Conservation (phyloP, 495 filamentous ascomycete species). For the Hypoxylon lienhwacheense region DNA sequence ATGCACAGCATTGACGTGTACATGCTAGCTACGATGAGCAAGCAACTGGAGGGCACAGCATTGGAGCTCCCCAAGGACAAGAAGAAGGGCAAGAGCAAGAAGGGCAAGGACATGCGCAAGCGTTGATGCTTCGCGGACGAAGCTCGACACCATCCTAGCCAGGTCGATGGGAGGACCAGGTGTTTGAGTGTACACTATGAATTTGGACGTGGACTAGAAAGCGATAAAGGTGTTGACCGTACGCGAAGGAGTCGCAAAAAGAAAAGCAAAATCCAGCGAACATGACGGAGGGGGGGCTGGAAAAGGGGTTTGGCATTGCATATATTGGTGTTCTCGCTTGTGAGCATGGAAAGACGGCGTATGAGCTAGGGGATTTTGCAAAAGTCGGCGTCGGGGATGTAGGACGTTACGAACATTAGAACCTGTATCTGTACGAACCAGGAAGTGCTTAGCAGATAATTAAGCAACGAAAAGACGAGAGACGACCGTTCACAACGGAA, state of each 20-base stretch:
- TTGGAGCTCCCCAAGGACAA: slow-evolving; percentile 79
- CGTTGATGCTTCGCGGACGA: no score
- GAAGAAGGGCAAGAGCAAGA: slow-evolving; percentile 72
- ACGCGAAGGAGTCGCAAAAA: slow-evolving; percentile 2
- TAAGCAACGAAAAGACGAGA: slow-evolving; percentile 22
- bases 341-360: slow-evolving; percentile 8
- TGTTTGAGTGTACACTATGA: slow-evolving; percentile 29
- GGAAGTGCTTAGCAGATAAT: slow-evolving; percentile 16
- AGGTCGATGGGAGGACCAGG: slow-evolving; percentile 66
- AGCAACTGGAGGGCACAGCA: slow-evolving; percentile 74
- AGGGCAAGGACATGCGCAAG: slow-evolving; percentile 66
- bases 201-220: neutral
- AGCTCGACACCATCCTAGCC: no score
- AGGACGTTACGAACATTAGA: slow-evolving; percentile 13
- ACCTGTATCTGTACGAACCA: slow-evolving; percentile 15
- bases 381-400: slow-evolving; percentile 17
- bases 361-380: slow-evolving; percentile 22
- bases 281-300: neutral
- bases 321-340: slow-evolving; percentile 24
- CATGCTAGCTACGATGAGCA: slow-evolving; percentile 76
- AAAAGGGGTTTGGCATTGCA: slow-evolving; percentile 23
- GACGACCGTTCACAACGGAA: slow-evolving; percentile 18
- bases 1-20: slow-evolving; percentile 78
- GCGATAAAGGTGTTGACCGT: neutral
- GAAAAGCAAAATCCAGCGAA: neutral